Base-by-base conservation (phyloP, 129 eudicot species). In the Ambrosia trifida region DNA sequence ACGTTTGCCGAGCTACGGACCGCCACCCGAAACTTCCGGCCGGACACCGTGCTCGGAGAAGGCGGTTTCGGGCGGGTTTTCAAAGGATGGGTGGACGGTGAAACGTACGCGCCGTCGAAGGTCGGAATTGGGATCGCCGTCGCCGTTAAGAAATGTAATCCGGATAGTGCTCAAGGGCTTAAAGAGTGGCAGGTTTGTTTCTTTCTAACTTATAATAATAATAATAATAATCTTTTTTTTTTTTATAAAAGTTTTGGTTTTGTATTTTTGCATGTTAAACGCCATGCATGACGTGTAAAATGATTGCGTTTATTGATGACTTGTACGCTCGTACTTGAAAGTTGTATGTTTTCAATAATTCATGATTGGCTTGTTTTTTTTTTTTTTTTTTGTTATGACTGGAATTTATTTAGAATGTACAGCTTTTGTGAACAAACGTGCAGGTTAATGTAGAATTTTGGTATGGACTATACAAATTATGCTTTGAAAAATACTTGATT, bases 21-120 rank as follows among this genome's bases (percentile, higher is more conserved):
- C 33, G 97, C 97, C n/a, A 91, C 97, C 1, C 80, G 84, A 65
- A 91, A 91, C 63, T 91, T 91, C 81, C 75, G 85, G 69, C 90
- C 97, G 9, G 97, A 85, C 31, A 85, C 88, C 6, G 76, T 91
- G 60, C 49, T 91, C 63, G 97, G 97, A 5, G 97, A 88, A 53
- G 97, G 97, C 3, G 97, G 97, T 14, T 91, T 91, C 51, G 97
- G 97, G 18, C 70, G 80, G 67, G 97, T 91, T 62, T 88, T 82
- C 73, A 91, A 85, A 63, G 97, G 97, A 4, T 87, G 91, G 91
- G 72, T 91, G 40, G 95, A 91, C 66, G 83, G 77, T 33, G 83
- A 67, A 24, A 91, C 97, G 0, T 79, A 73, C 57, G 91, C 91
- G 38, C 95, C 97, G 36, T 84, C 95, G 2, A 85, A 80, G 62